Evolutionary conservation across 2,329 filamentous ascomycete genomes (phyloP).

Genomic region (Hypocrella siamensis): DNA sequence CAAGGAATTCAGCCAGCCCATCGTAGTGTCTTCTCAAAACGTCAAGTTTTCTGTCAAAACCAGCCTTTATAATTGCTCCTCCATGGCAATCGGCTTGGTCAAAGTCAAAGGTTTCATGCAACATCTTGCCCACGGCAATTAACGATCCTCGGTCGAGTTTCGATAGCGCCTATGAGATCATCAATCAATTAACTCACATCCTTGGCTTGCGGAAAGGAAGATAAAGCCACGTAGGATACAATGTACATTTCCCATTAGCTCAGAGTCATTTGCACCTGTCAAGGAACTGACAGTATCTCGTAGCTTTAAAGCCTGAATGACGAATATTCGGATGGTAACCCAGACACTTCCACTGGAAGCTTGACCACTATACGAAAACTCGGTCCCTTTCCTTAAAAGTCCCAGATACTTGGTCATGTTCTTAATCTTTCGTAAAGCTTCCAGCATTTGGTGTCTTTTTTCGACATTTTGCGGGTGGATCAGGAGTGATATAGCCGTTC

Average conservation of each 20-base stretch:
- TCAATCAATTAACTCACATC: too few species aligned
- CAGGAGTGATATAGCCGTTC: conserved; percentile 53
- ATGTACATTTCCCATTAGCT: conserved; percentile 2
- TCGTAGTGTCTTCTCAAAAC: conserved; percentile 62
- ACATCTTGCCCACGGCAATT: conserved; percentile 50
- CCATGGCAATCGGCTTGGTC: conserved; percentile 55
- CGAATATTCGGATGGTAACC: conserved; percentile 57
- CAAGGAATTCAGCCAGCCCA: conserved; percentile 60
- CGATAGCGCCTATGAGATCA: conserved; percentile 18
- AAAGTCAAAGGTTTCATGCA: conserved; percentile 67
- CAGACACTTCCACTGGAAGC: conserved; percentile 54
- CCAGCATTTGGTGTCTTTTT: conserved; percentile 36
- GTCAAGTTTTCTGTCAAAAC: conserved; percentile 63
- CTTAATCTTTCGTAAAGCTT: conserved; percentile 53
- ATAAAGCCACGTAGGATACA: background rate
- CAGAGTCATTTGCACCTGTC: background rate
- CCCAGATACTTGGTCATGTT: conserved; percentile 57
- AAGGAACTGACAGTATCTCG: conserved; percentile 36
- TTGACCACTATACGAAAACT: conserved; percentile 26
- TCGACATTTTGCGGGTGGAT: conserved; percentile 50
- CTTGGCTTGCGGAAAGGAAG: too few species aligned
- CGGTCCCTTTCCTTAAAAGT: conserved; percentile 66
- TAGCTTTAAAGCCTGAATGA: conserved; percentile 54
- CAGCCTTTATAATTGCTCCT: conserved; percentile 56
- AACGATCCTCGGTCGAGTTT: conserved; percentile 43